Evolutionary conservation across 352 stramenopile species (phyloP), one percentile per base, ranked within the genome.

Genomic region (Phytophthora tubulina): DNA sequence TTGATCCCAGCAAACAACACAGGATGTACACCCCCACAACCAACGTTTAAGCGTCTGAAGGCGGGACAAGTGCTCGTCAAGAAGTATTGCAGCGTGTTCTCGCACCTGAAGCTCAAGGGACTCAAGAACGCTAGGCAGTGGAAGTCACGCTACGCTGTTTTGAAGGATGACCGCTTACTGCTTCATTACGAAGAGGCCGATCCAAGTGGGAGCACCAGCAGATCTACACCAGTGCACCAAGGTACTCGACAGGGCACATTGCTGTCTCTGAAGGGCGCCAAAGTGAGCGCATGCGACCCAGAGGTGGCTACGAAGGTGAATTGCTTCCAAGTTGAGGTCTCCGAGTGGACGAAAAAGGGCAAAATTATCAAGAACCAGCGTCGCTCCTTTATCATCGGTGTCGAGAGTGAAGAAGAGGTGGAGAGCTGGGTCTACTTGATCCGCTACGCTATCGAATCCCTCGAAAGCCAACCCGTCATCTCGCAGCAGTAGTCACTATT

Each of bases 371-470:
- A 82, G 60, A 76, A 86, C 38, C 61, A 92, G 64, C 83, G 85
- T 21, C 84, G 89, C 4, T 70, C 81, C 3, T 95, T 96, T 56
- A 77, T 94, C 48, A 71, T 96, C 33, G 88, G 81, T 39, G 84
- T 92, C 11, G 75, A 93, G 50, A 92, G 78, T 65, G 85, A 94
- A 63, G 78, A 78, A 41, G 89, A 95, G 59, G 85, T 96, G 7
- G 82, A 89, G 42, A 82, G 89, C 67, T 96, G 89, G 89, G 78
- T 96, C 42, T 96, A 90, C 69, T 87, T 96, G 85, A 84, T 95
- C 49, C 83, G 84, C 11, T 96, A 90, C 57, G 89, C 85, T 36
- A 95, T 96, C 67, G 89, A 96, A 67, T 92, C 87, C 9, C 80
- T 95, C 51, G 86, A 96, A 70, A 91, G 86, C 49, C 69, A 90